A percentile compares a stretch with the other conserved stretches of the same genome.
phyloP scores from a whole-genome alignment of 2,329 filamentous ascomycete genomes.

The Aspergillus awamori region DNA sequence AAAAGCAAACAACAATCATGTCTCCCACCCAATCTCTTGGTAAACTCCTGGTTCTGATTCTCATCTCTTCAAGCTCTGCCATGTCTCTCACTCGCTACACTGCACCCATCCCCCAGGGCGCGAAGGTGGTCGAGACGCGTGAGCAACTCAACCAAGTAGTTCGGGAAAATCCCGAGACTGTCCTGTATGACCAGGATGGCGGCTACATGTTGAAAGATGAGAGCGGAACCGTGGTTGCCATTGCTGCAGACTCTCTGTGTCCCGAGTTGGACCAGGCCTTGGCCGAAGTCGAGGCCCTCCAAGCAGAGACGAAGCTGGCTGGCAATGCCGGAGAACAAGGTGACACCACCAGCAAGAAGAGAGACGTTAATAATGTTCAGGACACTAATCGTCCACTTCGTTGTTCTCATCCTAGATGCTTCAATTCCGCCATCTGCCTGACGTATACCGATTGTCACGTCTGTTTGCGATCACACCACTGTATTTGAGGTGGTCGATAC shows the following conservation, averaged over 20 bases:
- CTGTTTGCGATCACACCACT: background rate
- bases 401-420: constrained; percentile 5
- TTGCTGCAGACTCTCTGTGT: constrained; percentile 5
- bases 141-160: constrained; percentile 6
- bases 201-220: constrained; percentile 12
- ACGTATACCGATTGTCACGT: constrained; percentile 10
- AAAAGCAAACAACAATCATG: background rate
- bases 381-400: background rate
- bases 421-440: constrained; percentile 2
- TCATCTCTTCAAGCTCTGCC: background rate
- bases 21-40: background rate
- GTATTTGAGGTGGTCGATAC: background rate
- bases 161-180: background rate
- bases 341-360: background rate
- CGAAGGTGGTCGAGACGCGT: constrained; percentile 6
- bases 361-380: background rate
- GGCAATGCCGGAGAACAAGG: background rate
- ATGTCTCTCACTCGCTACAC: constrained; percentile 23
- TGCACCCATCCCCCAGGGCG: constrained; percentile 11
- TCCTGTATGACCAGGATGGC: constrained; percentile 6
- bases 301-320: background rate
- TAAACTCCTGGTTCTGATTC: background rate
- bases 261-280: background rate
- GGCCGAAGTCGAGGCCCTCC: constrained; percentile 4
- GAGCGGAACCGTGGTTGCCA: background rate